Base-by-base conservation (phyloP, 2,329 filamentous ascomycete genomes). In the Apiospora phragmitis region DNA sequence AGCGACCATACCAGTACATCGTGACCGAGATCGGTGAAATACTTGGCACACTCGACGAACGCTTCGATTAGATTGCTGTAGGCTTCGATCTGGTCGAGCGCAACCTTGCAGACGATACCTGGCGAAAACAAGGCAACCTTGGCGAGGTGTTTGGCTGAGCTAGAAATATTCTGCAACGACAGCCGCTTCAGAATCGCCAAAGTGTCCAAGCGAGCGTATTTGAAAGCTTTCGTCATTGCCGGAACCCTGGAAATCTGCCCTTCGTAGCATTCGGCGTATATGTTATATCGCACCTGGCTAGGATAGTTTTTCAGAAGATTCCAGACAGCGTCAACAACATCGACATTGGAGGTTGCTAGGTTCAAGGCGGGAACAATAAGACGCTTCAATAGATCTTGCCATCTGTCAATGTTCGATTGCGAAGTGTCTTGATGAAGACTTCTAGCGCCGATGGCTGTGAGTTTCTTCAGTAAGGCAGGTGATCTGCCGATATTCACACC, bases 1-100 rank as follows among this genome's bases (percentile, higher is more conserved):
- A 99, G 85, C 26, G 94, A 94, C 94, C 95, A 99, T 4, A 94
- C 93, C 62, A 99, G 86, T 42, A 97, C 93, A 80, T 99, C 96
- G 79, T 97, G 97, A 0, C 94, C 95, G 47, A 99, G 84, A 69
- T 93, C 91, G 1, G 95, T 97, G 76, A 98, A 98, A 79, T 98
- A 98, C 76, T 94, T 92, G 49, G 94, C 94, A 77, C 95, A 98
- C 79, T 98, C 94, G 18, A 98, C 95, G 72, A 99, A 94, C 6
- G 94, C 94, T 72, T 97, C 94, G 70, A 97, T 97, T 72, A 99
- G 88, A 78, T 98, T 99, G 79, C 93, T 93, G 80, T 99, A 99
- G 0, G 93, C 92, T 81, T 99, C 95, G 71, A 98, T 94, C 80
- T 98, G 95, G 73, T 91, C 91, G 71, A 99, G 90, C 8, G 95